Percentiles rank a stretch among this genome's conserved stretches.
Evolutionary conservation across 108 stramenopile species (phyloP).

Genomic region (Skeletonema tropicum): DNA sequence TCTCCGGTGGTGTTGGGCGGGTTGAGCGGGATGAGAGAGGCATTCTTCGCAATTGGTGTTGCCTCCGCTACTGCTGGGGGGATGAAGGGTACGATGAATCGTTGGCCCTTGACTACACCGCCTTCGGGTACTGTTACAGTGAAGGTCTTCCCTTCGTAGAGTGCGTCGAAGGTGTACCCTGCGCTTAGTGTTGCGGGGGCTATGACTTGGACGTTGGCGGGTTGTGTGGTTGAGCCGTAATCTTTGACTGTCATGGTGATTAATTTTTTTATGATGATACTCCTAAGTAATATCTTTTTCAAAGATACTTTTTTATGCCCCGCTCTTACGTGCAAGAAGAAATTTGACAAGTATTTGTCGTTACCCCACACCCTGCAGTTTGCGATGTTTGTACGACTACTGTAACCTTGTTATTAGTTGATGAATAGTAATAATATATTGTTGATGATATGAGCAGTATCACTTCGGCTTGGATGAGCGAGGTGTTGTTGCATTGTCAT

Average conservation of each 20-base stretch:
- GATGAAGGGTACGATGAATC: conserved; percentile 42
- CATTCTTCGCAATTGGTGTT: neutral
- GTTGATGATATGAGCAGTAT: too few relatives aligned
- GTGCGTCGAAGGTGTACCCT: conserved; percentile 32
- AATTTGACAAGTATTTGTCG: too few relatives aligned
- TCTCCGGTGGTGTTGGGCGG: neutral
- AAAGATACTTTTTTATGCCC: too few relatives aligned
- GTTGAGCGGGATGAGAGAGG: neutral
- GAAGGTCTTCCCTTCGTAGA: conserved; percentile 48
- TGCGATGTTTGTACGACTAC: too few relatives aligned
- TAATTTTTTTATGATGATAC: neutral
- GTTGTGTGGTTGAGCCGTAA: conserved; percentile 3
- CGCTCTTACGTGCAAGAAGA: too few relatives aligned
- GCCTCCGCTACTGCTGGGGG: neutral
- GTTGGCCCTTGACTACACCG: conserved; percentile 51
- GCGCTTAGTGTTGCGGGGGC: conserved; percentile 48
- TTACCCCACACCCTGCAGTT: too few relatives aligned
- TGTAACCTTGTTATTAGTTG: too few relatives aligned
- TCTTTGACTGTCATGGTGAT: conserved; percentile 5
- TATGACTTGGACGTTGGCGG: conserved; percentile 44
- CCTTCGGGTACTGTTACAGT: conserved; percentile 53
- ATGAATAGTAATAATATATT: too few relatives aligned
- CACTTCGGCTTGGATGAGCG: too few relatives aligned
- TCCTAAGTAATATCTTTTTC: too few relatives aligned
- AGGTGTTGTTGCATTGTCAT: too few relatives aligned